These are phyloP conservation scores for Citrus mangshanensis DNA, from an alignment of 345 rosid genomes.

Conservation along the genomic window DNA sequence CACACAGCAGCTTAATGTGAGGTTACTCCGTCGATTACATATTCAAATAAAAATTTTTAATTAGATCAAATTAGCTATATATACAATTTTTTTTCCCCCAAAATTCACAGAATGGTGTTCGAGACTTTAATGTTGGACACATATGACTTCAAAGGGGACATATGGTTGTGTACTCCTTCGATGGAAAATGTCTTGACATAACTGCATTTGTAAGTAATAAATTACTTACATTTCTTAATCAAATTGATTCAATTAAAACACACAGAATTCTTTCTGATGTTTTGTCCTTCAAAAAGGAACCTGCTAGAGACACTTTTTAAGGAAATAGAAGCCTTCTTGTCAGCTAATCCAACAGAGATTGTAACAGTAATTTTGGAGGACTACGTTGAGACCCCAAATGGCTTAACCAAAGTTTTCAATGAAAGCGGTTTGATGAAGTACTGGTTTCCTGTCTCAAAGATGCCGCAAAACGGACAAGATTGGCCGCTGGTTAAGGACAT, in stretches of 20 bases:
- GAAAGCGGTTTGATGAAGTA: constrained; percentile 51
- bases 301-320: constrained; percentile 44
- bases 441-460: constrained; percentile 51
- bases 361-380: constrained; percentile 58
- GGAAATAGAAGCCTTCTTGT: constrained; percentile 47
- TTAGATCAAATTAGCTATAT: not conserved
- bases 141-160: constrained; percentile 52
- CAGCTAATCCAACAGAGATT: constrained; percentile 48
- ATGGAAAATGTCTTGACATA: constrained; percentile 35
- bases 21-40: not conserved
- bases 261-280: not conserved
- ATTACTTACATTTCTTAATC: too few relatives aligned
- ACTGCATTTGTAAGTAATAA: constrained; percentile 53
- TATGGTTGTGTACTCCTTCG: constrained; percentile 62
- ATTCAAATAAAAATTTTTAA: not conserved
- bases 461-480: constrained; percentile 49
- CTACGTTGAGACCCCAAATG: constrained; percentile 50
- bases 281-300: constrained; percentile 22
- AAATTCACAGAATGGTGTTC: constrained; percentile 49
- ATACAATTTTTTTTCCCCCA: too few relatives aligned
- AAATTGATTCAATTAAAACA: too few relatives aligned
- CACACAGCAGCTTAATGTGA: constrained; percentile 29
- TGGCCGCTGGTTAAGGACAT: constrained; percentile 56
- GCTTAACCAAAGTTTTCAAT: constrained; percentile 43
- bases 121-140: constrained; percentile 63